Evolutionary conservation across 805 yeast species (phyloP).

Genomic region (Lipomyces orientalis): DNA sequence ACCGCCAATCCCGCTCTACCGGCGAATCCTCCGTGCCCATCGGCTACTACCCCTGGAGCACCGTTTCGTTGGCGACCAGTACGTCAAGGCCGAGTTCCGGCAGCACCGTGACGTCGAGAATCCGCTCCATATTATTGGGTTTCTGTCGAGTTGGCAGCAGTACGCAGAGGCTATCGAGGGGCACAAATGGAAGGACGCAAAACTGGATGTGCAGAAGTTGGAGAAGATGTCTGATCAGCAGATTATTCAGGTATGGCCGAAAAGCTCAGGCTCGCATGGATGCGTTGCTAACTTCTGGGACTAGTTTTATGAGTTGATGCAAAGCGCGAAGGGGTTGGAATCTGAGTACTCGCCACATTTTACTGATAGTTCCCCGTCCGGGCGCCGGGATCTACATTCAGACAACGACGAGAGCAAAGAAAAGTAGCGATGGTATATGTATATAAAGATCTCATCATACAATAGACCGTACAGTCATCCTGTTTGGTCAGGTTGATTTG

Average conservation of each 20-base stretch:
- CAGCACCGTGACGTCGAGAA: conserved; percentile 82
- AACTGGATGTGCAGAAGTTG: conserved; percentile 66
- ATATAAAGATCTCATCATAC: too few relatives aligned
- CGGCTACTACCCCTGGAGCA: conserved; percentile 67
- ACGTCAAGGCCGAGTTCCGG: conserved; percentile 87
- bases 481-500: too few relatives aligned
- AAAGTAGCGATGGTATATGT: not conserved
- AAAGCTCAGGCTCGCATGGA: conserved; percentile 6
- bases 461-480: too few relatives aligned
- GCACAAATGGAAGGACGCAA: conserved; percentile 69
- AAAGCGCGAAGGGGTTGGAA: conserved; percentile 48
- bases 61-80: conserved; percentile 83
- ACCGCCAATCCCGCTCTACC: conserved; percentile 82
- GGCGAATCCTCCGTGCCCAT: conserved; percentile 85
- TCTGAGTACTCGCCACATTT: conserved; percentile 42
- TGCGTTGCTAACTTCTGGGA: not conserved
- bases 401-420: not conserved
- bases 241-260: conserved; percentile 63
- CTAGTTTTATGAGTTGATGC: conserved; percentile 52
- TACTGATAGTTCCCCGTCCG: not conserved
- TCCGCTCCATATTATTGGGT: conserved; percentile 93
- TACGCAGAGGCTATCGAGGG: conserved; percentile 47
- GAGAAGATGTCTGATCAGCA: conserved; percentile 92
- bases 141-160: conserved; percentile 88
- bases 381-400: not conserved